Conservation (phyloP, 2,329 filamentous ascomycete species). For the Ceratocystis papillata region DNA sequence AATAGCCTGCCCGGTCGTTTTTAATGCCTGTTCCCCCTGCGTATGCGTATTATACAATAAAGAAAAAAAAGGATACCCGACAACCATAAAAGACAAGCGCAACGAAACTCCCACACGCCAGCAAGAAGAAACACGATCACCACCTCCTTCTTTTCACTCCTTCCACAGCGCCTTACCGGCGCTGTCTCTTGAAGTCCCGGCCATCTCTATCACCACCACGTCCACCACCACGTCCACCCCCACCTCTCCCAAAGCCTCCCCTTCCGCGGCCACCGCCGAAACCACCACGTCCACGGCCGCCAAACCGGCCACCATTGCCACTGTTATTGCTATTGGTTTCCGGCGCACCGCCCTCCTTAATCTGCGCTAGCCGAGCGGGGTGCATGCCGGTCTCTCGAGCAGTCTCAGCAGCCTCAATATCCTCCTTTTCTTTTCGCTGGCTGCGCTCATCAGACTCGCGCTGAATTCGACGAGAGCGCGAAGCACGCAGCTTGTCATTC, state of each 20-base stretch:
- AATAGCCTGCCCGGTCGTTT: no score
- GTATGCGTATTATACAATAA: constrained; percentile 10
- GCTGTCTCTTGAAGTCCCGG: constrained; percentile 17
- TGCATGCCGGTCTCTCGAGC: constrained; percentile 35
- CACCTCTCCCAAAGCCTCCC: constrained; percentile 9
- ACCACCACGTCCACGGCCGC: constrained; percentile 17
- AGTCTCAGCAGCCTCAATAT: constrained; percentile 27
- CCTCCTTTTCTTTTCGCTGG: constrained; percentile 33
- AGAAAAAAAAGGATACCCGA: neutral
- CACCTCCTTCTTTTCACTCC: neutral
- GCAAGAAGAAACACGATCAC: neutral
- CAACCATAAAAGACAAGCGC: no score
- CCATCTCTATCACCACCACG: constrained; percentile 14
- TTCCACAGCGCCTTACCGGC: constrained; percentile 1
- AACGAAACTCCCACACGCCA: no score
- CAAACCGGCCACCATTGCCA: constrained; percentile 12
- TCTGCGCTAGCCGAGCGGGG: constrained; percentile 39
- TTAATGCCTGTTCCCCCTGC: neutral
- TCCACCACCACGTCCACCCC: constrained; percentile 15
- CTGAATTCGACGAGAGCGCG: constrained; percentile 41
- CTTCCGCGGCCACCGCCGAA: constrained; percentile 16
- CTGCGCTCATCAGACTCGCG: constrained; percentile 37
- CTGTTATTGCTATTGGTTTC: neutral
- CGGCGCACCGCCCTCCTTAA: constrained; percentile 21
- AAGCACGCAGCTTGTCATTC: constrained; percentile 72